A percentile compares a stretch with the other conserved stretches of the same genome.
Conservation (phyloP, 179 eudicot genomes). For the Actinidia arguta region DNA sequence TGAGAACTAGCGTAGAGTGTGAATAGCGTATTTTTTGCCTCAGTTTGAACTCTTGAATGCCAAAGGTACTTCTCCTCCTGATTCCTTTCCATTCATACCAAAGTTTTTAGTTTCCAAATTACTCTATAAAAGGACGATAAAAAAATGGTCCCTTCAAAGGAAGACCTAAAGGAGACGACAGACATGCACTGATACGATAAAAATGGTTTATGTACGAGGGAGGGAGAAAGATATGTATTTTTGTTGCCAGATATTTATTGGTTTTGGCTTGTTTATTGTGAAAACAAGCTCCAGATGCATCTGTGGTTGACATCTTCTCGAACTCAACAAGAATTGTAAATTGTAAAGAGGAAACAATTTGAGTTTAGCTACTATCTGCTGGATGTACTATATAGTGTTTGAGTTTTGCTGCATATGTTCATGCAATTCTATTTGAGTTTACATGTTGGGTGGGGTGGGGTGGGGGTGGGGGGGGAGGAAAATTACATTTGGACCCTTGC, state of each 20-base stretch:
- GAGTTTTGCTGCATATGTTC: neutral
- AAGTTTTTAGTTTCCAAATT: neutral
- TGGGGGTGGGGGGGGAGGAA: too few relatives aligned
- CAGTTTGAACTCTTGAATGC: neutral
- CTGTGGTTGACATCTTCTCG: neutral
- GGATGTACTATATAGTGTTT: too few relatives aligned
- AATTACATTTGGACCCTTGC: too few relatives aligned
- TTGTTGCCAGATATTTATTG: neutral
- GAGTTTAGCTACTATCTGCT: neutral
- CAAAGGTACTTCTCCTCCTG: neutral
- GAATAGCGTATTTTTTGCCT: neutral
- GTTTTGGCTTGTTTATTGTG: neutral
- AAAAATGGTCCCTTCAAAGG: neutral
- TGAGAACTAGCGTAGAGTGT: conserved; percentile 27
- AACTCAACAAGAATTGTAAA: neutral
- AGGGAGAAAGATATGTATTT: neutral
- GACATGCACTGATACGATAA: neutral
- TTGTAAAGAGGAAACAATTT: conserved; percentile 8
- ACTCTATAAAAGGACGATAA: neutral
- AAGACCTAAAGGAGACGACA: neutral
- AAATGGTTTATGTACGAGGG: neutral
- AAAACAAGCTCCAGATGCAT: neutral
- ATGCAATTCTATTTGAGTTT: neutral
- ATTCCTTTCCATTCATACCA: neutral
- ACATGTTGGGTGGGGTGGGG: neutral